A percentile compares a stretch with the other conserved stretches of the same genome.
Evolutionary conservation across 495 filamentous ascomycete genomes (phyloP).

Genomic region (Xylaria intraflava): DNA sequence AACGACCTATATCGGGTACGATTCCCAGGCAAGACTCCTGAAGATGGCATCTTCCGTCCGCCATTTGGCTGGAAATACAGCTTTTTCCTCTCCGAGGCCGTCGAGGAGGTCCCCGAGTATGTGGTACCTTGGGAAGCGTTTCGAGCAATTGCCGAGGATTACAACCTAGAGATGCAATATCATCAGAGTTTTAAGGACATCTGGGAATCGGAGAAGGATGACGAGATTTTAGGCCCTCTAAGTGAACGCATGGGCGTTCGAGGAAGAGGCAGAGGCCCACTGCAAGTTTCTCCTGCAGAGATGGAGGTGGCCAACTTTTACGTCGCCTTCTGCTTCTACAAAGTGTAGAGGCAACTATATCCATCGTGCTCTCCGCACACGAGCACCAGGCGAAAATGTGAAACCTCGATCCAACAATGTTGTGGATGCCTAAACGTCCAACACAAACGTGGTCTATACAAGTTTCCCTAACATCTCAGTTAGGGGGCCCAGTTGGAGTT

Average conservation of each 20-base stretch:
- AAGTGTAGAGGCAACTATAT: conserved; percentile 50
- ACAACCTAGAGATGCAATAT: conserved; percentile 90
- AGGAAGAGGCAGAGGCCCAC: conserved; percentile 56
- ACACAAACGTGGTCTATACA: not conserved
- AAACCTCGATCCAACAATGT: not conserved
- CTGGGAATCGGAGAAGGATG: conserved; percentile 83
- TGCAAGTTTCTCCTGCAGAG: conserved; percentile 71
- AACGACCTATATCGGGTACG: conserved; percentile 85
- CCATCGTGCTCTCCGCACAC: not conserved
- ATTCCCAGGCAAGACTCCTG: conserved; percentile 73
- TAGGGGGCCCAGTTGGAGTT: too few relatives aligned
- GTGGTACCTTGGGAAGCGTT: conserved; percentile 98
- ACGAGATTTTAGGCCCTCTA: conserved; percentile 67
- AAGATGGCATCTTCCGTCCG: conserved; percentile 80
- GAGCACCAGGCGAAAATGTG: not conserved
- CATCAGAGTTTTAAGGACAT: conserved; percentile 83
- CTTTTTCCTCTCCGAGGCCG: conserved; percentile 91
- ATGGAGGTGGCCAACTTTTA: conserved; percentile 90
- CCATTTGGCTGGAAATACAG: conserved; percentile 97
- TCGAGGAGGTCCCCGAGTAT: conserved; percentile 94
- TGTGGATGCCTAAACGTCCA: not conserved
- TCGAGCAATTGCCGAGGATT: conserved; percentile 88
- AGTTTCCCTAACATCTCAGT: not conserved
- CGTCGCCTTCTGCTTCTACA: conserved; percentile 89
- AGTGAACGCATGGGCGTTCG: conserved; percentile 93